Base-by-base conservation (phyloP, 108 stramenopile species). In the Pseudonitzschia delicatissima region DNA sequence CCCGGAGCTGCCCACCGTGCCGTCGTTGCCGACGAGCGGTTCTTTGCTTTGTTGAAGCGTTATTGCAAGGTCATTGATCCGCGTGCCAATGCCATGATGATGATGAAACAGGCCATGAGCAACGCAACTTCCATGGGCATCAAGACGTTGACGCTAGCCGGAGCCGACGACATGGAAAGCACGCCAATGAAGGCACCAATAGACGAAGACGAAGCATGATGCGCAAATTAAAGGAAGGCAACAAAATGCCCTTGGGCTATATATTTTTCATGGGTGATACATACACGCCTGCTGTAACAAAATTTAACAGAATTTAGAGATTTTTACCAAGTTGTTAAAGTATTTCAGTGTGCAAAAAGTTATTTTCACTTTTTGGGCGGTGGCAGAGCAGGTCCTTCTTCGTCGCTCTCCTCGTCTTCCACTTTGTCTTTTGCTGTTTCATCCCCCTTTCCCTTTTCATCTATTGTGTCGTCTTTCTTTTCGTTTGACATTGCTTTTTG, bases 1-100 rank as follows among this genome's bases (percentile, higher is more conserved):
- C 68, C 73, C 39, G 42, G 51, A 5, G 82, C 72, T 15, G 76
- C 74, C 45, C 82, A 83, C 40, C 66, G 81, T 27, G 74, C 66
- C 32, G 68, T 78, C 39, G 51, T 78, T 18, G 71, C 60, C 33
- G 81, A 82, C 21, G 35, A 39, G 40, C 53, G 53, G 17, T 55
- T 55, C 34, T 55, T 55, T 55, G 53, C 31, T 0, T 27, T 55
- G 5, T 5, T 55, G 17, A 55, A 55, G 32, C 53, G 53, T 11
- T 55, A 55, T 29, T 55, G 53, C 32, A 32, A 12, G 32, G 53
- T 55, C 15, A 55, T 55, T 12, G 53, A 55, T 33, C 53, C 53
- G 29, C 29, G 53, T 0, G 53, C 53, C 15, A 55, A 55, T 17
- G 53, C 53, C 17, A 55, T 55, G 53, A 12, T 55, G 25, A 7